phyloP scores from a whole-genome alignment of 129 eudicot species.

The Heracleum sosnowskyi region DNA sequence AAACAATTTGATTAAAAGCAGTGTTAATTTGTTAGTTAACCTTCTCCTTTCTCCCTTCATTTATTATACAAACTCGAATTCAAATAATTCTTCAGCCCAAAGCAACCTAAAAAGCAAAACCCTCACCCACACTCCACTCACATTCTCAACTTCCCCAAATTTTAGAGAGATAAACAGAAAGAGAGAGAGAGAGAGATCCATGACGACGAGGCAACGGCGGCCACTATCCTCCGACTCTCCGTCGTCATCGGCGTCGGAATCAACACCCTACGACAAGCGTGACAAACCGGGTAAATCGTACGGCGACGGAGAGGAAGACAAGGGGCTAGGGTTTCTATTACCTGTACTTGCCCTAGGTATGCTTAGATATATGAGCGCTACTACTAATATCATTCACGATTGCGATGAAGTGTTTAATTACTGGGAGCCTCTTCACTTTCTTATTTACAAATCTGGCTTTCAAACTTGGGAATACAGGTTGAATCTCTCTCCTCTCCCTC shows the following conservation, averaged over 20 bases:
- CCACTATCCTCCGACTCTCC: slow-evolving; percentile 38
- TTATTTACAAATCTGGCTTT: slow-evolving; percentile 86
- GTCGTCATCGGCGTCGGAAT: slow-evolving; percentile 36
- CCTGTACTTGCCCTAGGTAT: slow-evolving; percentile 65
- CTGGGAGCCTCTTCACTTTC: slow-evolving; percentile 96
- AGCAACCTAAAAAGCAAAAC: not conserved
- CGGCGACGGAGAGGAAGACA: slow-evolving; percentile 33
- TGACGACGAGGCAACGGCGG: slow-evolving; percentile 57
- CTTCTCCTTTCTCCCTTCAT: not conserved
- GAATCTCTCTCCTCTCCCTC: not conserved
- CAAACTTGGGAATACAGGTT: slow-evolving; percentile 99
- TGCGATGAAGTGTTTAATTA: slow-evolving; percentile 97
- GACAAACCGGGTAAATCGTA: slow-evolving; percentile 44
- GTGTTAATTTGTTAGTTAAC: no score
- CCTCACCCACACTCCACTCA: not conserved
- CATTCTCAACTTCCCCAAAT: not conserved
- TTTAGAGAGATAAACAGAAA: not conserved
- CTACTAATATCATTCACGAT: slow-evolving; percentile 84
- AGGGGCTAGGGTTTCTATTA: slow-evolving; percentile 57
- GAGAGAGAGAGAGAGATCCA: slow-evolving; percentile 19
- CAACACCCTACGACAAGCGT: slow-evolving; percentile 42
- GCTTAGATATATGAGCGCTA: slow-evolving; percentile 79
- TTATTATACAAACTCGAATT: not conserved
- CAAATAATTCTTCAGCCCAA: not conserved
- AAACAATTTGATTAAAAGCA: no score